Evolutionary conservation across 106 monocot genomes (phyloP).

Genomic region (Allium fistulosum): DNA sequence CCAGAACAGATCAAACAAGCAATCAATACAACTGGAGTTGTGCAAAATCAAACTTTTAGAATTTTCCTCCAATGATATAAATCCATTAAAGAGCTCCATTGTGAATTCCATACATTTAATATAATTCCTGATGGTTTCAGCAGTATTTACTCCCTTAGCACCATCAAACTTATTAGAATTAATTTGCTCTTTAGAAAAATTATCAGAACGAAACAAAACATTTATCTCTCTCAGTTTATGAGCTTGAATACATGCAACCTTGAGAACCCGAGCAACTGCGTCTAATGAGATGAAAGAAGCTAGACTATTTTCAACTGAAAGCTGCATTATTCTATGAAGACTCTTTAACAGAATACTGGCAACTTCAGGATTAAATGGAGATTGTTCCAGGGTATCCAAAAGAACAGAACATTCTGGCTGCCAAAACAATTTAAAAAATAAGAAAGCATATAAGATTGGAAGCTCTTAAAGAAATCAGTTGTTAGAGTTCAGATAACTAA

Average conservation of each 20-base stretch:
- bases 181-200: constrained; percentile 10
- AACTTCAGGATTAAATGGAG: constrained; percentile 57
- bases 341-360: constrained; percentile 65
- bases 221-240: constrained; percentile 40
- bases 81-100: constrained; percentile 75
- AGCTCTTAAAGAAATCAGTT: neutral
- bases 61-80: constrained; percentile 51
- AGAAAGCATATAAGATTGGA: neutral
- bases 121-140: constrained; percentile 18
- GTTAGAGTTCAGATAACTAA: neutral
- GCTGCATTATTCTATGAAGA: constrained; percentile 63
- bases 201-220: constrained; percentile 6
- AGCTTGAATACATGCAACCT: constrained; percentile 76
- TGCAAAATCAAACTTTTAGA: constrained; percentile 53
- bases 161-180: neutral
- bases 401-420: constrained; percentile 94
- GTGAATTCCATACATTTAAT: constrained; percentile 48
- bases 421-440: constrained; percentile 16
- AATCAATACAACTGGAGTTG: constrained; percentile 66
- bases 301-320: constrained; percentile 52
- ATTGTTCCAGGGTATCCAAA: constrained; percentile 67
- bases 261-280: constrained; percentile 59
- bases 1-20: constrained; percentile 88
- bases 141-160: neutral
- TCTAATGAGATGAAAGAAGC: constrained; percentile 61